Evolutionary conservation across 1,139 yeast species (phyloP), one percentile per base, ranked within the genome.

Genomic region (Geotrichum macrosporum): DNA sequence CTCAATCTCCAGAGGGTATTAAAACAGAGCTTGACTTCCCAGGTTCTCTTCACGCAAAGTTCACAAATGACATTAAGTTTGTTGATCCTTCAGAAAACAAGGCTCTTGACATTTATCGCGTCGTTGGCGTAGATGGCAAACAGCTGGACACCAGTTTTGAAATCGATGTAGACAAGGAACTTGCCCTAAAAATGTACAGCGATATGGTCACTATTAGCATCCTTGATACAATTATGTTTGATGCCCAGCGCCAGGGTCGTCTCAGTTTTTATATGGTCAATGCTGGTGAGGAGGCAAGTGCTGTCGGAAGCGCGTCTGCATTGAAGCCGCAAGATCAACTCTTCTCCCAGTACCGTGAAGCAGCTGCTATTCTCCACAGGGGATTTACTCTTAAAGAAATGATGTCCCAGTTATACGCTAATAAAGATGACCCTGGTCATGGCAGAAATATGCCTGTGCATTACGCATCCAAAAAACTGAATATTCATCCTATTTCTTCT

Each of bases 401-500:
- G 47, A 65, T 65, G 69, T 49, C 59, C 27, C 69, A 65, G 53
- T 50, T 65, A 29, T 65, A 61, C 45, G 63, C 63, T 34, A 65
- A 65, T 51, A 57, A 54, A 31, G 54, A 57, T 29, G 69, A 65
- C 40, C 51, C 55, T 32, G 68, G 67, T 21, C 53, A 52, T 16
- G 69, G 69, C 18, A 52, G 66, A 34, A 57, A 57, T 53, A 65
- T 65, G 69, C 69, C 69, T 5, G 66, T 65, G 8, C 69, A 65
- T 50, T 63, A 65, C 47, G 60, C 59, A 48, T 56, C 60, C 18
- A 50, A 57, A 32, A 46, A 56, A 39, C 57, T 60, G 45, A 63
- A 63, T 48, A 54, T 65, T 37, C 69, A 65, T 46, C 68, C 69
- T 10, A 64, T 65, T 16, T 64, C 68, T 3, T 65, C 69, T 2